Conservation (phyloP, 345 rosid genomes). For the Combretum micranthum region DNA sequence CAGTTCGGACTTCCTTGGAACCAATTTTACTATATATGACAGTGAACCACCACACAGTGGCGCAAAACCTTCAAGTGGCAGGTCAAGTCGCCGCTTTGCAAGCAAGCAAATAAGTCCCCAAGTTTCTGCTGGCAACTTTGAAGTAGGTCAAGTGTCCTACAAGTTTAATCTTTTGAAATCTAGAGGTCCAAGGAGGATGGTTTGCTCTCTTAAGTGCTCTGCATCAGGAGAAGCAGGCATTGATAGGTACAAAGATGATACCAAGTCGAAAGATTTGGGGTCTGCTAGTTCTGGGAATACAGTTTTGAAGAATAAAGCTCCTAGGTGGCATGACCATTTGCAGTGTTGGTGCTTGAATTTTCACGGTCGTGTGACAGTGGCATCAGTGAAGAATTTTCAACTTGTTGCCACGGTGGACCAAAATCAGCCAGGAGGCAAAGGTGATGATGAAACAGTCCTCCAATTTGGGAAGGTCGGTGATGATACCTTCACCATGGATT, state of each 20-base stretch:
- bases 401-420: constrained; percentile 69
- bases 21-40: constrained; percentile 86
- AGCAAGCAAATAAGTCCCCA: constrained; percentile 96
- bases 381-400: constrained; percentile 92
- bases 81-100: constrained; percentile 75
- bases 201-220: constrained; percentile 60
- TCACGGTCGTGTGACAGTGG: constrained; percentile 90
- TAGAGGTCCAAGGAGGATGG: constrained; percentile 97
- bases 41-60: constrained; percentile 76
- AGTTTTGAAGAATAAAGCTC: constrained; percentile 73
- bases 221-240: constrained; percentile 24
- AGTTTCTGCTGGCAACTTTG: constrained; percentile 82
- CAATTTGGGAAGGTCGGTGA: constrained; percentile 93
- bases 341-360: constrained; percentile 98
- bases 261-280: constrained; percentile 32
- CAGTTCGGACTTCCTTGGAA: constrained; percentile 96
- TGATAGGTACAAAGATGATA: constrained; percentile 19
- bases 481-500: constrained; percentile 90
- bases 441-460: constrained; percentile 81
- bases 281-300: constrained; percentile 27
- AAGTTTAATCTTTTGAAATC: constrained; percentile 93
- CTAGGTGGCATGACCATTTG: constrained; percentile 92
- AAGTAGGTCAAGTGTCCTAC: constrained; percentile 76
- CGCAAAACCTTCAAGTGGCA: constrained; percentile 78
- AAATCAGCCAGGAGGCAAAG: constrained; percentile 81